Conservation (phyloP, 805 yeast genomes). For the Metschnikowia sp. region DNA sequence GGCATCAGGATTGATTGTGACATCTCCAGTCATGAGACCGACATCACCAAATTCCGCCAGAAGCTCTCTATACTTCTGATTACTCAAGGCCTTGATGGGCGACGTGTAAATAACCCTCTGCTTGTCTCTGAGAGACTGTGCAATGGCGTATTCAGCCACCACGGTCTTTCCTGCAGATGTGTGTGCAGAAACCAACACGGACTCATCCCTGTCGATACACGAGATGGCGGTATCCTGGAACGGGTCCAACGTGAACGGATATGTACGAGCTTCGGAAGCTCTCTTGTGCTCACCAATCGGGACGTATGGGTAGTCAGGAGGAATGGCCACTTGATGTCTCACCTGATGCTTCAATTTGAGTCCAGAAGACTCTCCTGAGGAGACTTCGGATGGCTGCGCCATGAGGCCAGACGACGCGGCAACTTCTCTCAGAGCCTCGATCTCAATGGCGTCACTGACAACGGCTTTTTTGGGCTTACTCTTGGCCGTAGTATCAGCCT, state of each 20-base stretch:
- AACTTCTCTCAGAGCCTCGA: slow-evolving; percentile 86
- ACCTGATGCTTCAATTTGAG: slow-evolving; percentile 87
- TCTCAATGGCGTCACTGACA: slow-evolving; percentile 82
- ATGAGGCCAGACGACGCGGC: slow-evolving; percentile 74
- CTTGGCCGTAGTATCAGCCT: slow-evolving; percentile 7
- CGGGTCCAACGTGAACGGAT: slow-evolving; percentile 93
- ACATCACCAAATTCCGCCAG: slow-evolving; percentile 94
- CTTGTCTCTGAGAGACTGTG: slow-evolving; percentile 85
- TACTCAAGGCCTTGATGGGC: slow-evolving; percentile 91
- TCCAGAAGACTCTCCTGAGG: slow-evolving; percentile 19
- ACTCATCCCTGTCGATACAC: slow-evolving; percentile 91
- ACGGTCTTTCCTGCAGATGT: slow-evolving; percentile 98
- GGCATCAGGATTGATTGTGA: slow-evolving; percentile 96
- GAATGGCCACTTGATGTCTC: slow-evolving; percentile 95
- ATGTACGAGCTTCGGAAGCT: slow-evolving; percentile 73
- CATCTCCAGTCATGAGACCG: slow-evolving; percentile 99
- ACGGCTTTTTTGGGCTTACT: slow-evolving; percentile 54
- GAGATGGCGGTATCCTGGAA: slow-evolving; percentile 96
- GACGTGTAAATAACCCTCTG: slow-evolving; percentile 95
- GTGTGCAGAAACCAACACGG: slow-evolving; percentile 95
- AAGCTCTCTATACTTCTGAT: slow-evolving; percentile 90
- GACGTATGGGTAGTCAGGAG: slow-evolving; percentile 81
- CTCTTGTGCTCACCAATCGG: slow-evolving; percentile 90
- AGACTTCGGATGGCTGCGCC: slow-evolving; percentile 26
- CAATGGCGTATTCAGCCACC: slow-evolving; percentile 95